phyloP scores from a whole-genome alignment of 331 rosid species.

The Telfairia occidentalis region DNA sequence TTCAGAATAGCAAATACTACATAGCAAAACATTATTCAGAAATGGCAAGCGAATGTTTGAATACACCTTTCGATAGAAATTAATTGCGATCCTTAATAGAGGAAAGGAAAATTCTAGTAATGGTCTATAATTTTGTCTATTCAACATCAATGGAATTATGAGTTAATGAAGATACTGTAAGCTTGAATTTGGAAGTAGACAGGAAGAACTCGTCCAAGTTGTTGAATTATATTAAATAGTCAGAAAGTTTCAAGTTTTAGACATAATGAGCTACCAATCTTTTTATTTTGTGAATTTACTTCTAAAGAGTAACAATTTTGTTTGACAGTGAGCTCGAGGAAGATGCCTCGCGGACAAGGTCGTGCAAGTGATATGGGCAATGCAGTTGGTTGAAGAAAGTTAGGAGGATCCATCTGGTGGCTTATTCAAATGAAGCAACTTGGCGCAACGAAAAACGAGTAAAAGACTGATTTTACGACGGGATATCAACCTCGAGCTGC shows the following conservation, averaged over 20 bases:
- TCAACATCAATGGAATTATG: background rate
- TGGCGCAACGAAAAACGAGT: background rate
- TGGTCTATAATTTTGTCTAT: background rate
- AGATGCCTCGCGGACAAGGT: slow-evolving; percentile 11
- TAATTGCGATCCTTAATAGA: background rate
- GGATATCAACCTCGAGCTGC: background rate
- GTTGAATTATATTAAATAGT: background rate
- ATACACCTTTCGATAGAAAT: background rate
- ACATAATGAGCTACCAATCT: background rate
- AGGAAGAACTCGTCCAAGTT: background rate
- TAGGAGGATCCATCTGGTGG: background rate
- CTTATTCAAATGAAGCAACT: background rate
- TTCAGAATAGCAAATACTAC: background rate
- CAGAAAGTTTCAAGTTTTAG: background rate
- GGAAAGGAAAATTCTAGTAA: background rate
- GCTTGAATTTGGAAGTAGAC: background rate
- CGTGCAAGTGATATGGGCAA: background rate
- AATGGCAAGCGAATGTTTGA: background rate
- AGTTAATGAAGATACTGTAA: background rate
- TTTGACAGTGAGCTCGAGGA: slow-evolving; percentile 3
- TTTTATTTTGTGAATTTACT: background rate
- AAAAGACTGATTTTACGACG: background rate
- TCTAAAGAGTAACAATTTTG: background rate
- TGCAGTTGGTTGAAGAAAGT: background rate
- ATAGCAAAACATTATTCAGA: background rate